Evolutionary conservation across 2,329 filamentous ascomycete genomes (phyloP), one percentile per base, ranked within the genome.

Genomic region (Raffaelea ambrosiae): DNA sequence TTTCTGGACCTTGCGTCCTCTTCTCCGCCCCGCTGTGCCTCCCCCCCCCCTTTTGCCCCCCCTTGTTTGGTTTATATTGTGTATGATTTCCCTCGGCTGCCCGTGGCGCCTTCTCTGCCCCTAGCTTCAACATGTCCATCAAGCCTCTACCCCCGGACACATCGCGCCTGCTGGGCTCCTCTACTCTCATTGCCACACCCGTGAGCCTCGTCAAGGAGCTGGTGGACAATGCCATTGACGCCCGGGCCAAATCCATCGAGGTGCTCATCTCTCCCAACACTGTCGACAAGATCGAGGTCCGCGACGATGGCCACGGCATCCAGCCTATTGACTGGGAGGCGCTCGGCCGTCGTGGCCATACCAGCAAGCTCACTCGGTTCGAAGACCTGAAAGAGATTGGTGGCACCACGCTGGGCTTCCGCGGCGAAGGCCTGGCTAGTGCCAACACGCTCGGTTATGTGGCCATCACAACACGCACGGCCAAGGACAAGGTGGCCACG

Each of bases 261-360:
- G 66, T 90, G 21, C 66, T 77, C 23, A 69, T 88, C 14, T 76
- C 83, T 4, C 57, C 71, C 39, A 82, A 89, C 58, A 83, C 82
- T 0, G 61, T 89, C 46, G 81, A 86, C 61, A 76, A 72, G 46
- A 76, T 91, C 35, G 77, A 85, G 56, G 78, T 89, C 43, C 74
- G 77, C 40, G 84, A 88, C 61, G 86, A 89, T 63, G 86, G 86
- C n/a, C 68, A 73, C 48, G 86, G 86, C 13, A 86, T 91, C 51
- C 67, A 69, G 16, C 61, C 71, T 1, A 72, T 76, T 22, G 84
- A 89, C 59, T 78, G 81, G 35, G 64, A 73, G 16, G 60, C 72
- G 5, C 69, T 88, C 2, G 84, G 83, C n/a, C 74, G 73, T 46
- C 72, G 72, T n/a, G 77, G 82, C 26, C 77, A 84, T 57, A 90